These are phyloP conservation scores for Byssothecium circinans DNA, from an alignment of 2,329 filamentous ascomycete genomes.

Conservation along the genomic window DNA sequence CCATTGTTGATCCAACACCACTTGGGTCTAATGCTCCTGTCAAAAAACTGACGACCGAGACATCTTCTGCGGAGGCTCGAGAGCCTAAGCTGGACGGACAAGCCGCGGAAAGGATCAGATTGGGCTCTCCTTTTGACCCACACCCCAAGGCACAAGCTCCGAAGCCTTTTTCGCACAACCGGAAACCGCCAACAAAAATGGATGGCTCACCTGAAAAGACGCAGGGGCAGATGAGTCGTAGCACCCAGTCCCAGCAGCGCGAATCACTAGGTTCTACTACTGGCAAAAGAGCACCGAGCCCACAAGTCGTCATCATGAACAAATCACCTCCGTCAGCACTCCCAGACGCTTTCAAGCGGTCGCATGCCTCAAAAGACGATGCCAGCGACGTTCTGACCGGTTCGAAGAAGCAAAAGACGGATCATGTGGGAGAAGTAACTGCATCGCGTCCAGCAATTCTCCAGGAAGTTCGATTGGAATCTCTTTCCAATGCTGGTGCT, in stretches of 20 bases:
- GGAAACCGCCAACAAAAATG: background rate
- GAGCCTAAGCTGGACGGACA: slow-evolving; percentile 1
- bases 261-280: background rate
- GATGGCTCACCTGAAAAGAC: background rate
- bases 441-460: background rate
- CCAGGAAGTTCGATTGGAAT: too few species aligned
- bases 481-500: too few species aligned
- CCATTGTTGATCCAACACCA: background rate
- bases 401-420: background rate
- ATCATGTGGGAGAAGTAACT: background rate
- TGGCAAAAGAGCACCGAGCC: background rate
- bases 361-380: background rate
- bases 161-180: background rate
- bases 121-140: slow-evolving; percentile 1
- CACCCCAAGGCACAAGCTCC: background rate
- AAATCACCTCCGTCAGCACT: background rate
- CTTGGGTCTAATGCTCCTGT: background rate
- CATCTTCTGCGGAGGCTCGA: background rate
- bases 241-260: background rate
- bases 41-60: background rate
- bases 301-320: background rate
- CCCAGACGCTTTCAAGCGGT: background rate
- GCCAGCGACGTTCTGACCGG: background rate
- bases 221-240: background rate
- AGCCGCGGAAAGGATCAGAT: background rate